Base-by-base conservation (phyloP, 2,329 filamentous ascomycete species). In the Pestalotiopsis sp. region DNA sequence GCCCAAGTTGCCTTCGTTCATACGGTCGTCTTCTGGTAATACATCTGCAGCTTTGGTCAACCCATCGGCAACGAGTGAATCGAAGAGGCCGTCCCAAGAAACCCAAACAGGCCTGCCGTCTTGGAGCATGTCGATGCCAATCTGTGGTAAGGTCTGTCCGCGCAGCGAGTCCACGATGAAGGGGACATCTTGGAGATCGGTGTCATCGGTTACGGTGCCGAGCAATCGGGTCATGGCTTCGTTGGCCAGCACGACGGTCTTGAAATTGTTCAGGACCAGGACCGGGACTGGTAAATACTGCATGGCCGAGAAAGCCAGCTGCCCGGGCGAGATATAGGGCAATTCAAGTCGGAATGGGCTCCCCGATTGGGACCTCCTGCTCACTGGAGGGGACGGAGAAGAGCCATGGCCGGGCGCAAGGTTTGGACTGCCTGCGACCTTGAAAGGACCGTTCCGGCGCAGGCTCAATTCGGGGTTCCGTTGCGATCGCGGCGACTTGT, bases 261-360 rank as follows among this genome's bases (percentile, higher is more conserved):
- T 94, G 38, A 87, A 74, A 44, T 84, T 87, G 64, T 90, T 90
- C 44, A 94, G 80, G 1, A 94, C 88, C 44, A 94, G 77, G 4
- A 93, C 77, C 0, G 92, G 92, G 60, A 93, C 88, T 0, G 92
- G 92, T 4, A 94, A 82, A 74, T 92, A 93, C 74, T 92, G 91
- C 78, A 94, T 81, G 4, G 91, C 89, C 1, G 89, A 86, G 68
- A 92, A 88, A 24, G 91, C 89, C 52, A 90, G 78, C 72, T 88
- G 85, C 1, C 81, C 83, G 0, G 85, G 81, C 0, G 83, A 85
- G 62, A 84, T 81, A 65, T 77, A 77, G 0, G 84, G 83, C 78
- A 87, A 84, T 5, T 80, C 68, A 13, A 82, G 69, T 20, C 75
- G 76, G 61, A 81, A 77, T 4, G 79, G 78, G 68, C 79, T 81